Conservation (phyloP, 106 monocot genomes). For the Phalaenopsis equestris region DNA sequence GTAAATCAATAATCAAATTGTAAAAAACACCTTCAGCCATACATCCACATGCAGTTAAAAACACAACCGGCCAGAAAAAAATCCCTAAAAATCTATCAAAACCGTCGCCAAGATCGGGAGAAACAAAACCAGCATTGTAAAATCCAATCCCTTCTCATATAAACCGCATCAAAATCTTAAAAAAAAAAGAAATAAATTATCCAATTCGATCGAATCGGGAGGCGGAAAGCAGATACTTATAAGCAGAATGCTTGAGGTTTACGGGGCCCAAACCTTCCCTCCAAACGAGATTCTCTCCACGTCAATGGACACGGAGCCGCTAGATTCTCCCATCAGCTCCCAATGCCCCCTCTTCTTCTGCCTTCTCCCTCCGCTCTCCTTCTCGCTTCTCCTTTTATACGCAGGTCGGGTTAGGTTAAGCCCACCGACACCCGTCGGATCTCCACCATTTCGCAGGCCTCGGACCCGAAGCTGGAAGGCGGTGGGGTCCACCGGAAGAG, state of each 20-base stretch:
- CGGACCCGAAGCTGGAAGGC: not conserved
- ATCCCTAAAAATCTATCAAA: not conserved
- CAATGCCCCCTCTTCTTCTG: not conserved
- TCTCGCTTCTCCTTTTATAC: not conserved
- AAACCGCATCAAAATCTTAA: not conserved
- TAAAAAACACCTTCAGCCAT: not conserved
- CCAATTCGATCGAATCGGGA: not conserved
- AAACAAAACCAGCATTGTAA: conserved; percentile 6
- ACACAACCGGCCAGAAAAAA: not conserved
- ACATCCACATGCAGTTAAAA: not conserved
- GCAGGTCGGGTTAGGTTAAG: conserved; percentile 1
- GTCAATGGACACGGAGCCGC: conserved; percentile 65
- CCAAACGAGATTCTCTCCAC: conserved; percentile 68
- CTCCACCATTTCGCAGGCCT: not conserved
- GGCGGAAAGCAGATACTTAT: not conserved
- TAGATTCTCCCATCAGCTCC: conserved; percentile 46
- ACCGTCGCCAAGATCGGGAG: not conserved
- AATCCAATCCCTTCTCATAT: not conserved
- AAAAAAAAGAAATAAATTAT: not conserved
- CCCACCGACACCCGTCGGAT: conserved; percentile 7
- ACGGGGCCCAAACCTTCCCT: conserved; percentile 41
- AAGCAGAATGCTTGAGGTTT: not conserved
- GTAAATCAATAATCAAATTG: not conserved
- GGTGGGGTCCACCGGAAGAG: not conserved
- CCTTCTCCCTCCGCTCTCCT: not conserved